phyloP scores from a whole-genome alignment of 805 yeast genomes.

The Kodamaea sagamina region DNA sequence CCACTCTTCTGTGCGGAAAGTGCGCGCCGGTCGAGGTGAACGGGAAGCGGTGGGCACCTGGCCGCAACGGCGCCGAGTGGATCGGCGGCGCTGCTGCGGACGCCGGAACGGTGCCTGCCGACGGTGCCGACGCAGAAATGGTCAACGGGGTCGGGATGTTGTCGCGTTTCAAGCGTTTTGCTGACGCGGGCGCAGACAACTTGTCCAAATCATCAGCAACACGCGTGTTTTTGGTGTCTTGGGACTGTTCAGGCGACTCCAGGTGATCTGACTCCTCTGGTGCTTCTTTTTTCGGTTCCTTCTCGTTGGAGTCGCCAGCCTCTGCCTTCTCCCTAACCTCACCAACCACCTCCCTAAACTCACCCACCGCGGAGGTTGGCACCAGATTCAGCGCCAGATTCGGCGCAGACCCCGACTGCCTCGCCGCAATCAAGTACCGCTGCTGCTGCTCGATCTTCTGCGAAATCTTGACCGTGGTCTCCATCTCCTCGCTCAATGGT shows the following conservation, averaged over 20 bases:
- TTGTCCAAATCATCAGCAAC: slow-evolving; percentile 18
- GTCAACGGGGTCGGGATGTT: slow-evolving; percentile 36
- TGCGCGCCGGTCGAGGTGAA: slow-evolving; percentile 10
- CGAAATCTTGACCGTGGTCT: slow-evolving; percentile 31
- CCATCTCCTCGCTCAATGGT: slow-evolving; percentile 33
- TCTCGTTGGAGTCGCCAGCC: not conserved
- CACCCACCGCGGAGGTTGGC: not conserved
- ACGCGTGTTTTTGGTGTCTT: not conserved
- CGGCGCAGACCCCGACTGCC: slow-evolving; percentile 14
- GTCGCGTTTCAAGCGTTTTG: slow-evolving; percentile 34
- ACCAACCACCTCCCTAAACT: not conserved
- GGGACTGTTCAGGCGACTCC: not conserved
- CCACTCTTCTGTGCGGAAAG: slow-evolving; percentile 11
- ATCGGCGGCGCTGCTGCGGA: slow-evolving; percentile 22
- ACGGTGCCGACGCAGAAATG: slow-evolving; percentile 16
- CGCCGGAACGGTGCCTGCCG: slow-evolving; percentile 1
- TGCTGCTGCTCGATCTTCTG: slow-evolving; percentile 39
- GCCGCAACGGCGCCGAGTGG: slow-evolving; percentile 38
- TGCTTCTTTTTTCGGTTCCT: not conserved
- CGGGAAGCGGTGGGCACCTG: slow-evolving; percentile 7
- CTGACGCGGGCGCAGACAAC: slow-evolving; percentile 19
- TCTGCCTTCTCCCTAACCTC: not conserved
- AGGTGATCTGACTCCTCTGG: not conserved
- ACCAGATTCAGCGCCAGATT: slow-evolving; percentile 1
- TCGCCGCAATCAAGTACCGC: slow-evolving; percentile 31